Conservation (phyloP, 805 yeast genomes). For the Cyberlindnera euphorbiae region DNA sequence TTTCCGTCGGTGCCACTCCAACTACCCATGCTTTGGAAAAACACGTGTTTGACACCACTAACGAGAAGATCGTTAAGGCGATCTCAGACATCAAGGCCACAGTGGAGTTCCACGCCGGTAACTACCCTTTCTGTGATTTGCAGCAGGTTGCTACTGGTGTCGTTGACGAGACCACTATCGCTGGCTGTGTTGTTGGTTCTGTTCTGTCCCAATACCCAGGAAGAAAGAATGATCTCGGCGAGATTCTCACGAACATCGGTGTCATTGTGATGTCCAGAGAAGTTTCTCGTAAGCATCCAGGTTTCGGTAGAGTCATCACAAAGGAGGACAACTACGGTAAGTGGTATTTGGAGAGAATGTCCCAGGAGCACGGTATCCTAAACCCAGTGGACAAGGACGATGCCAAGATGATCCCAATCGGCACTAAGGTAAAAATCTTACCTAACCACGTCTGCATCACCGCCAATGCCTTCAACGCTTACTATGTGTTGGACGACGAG, state of each 20-base stretch:
- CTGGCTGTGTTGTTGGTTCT: slow-evolving; percentile 52
- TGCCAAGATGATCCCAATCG: slow-evolving; percentile 42
- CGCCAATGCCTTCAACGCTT: slow-evolving; percentile 52
- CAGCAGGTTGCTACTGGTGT: slow-evolving; percentile 75
- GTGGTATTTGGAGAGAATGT: slow-evolving; percentile 64
- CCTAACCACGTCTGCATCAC: slow-evolving; percentile 78
- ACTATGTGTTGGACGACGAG: slow-evolving; percentile 45
- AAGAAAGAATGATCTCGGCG: slow-evolving; percentile 52
- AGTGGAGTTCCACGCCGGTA: slow-evolving; percentile 79
- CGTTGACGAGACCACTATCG: slow-evolving; percentile 39
- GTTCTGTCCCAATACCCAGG: slow-evolving; percentile 55
- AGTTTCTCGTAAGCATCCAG: slow-evolving; percentile 47
- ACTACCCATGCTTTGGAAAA: slow-evolving; percentile 58
- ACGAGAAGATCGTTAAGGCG: slow-evolving; percentile 12
- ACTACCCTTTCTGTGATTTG: slow-evolving; percentile 66
- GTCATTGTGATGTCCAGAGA: slow-evolving; percentile 68
- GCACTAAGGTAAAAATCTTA: slow-evolving; percentile 48
- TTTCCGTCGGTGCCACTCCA: slow-evolving; percentile 82
- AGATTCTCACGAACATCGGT: slow-evolving; percentile 66
- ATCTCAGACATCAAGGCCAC: slow-evolving; percentile 31
- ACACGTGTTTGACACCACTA: slow-evolving; percentile 15
- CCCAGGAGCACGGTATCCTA: slow-evolving; percentile 79
- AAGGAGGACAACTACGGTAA: slow-evolving; percentile 41
- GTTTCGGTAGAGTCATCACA: slow-evolving; percentile 46
- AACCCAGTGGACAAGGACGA: slow-evolving; percentile 31